Base-by-base conservation (phyloP, 208 protist genomes). In the Wallacemonas collosoma region DNA sequence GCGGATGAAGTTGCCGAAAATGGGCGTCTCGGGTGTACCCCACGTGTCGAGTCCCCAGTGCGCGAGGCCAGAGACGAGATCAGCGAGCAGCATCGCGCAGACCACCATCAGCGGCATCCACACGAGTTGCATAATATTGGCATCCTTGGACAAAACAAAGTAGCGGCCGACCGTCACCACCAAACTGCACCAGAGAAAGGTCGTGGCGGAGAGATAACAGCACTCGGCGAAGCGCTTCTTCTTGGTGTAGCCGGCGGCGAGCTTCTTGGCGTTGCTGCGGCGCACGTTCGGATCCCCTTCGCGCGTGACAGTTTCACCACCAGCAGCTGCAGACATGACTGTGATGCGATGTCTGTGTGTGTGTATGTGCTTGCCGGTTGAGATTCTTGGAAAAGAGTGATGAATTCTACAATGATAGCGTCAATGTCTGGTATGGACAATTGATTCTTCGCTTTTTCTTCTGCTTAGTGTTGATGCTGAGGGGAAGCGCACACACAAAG, bases 21-120 rank as follows among this genome's bases (percentile, higher is more conserved):
- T 40, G 36, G 90, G 83, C 15, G 90, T 96, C 14, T 96, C 90
- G 26, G 94, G 82, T 15, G 93, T 88, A 26, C 96, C 96, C 94
- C 95, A 98, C 14, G 94, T 98, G 79, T 98, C 96, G 36, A 97
- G 83, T 40, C 85, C 89, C 96, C 96, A 98, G 85, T 98, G 96
- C 54, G 86, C 87, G 14, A 98, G 68, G 48, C 96, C 96, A 47
- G 90, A 93, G 39, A 98, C 84, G 62, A 98, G 84, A 71, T 98
- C 96, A 0, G 96, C 86, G 36, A 92, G 79, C 39, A 91, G 61
- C 90, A 98, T 98, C 17, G 91, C 96, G 7, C 67, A 79, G 8
- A 83, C 43, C 60, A 80, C 43, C 66, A 88, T 87, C 14, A 89
- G 51, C 61, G 87, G 88, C 77, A 85, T 89, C 82, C 85, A 93